Conservation (phyloP, 1,139 yeast genomes). For the Candida neerlandica region DNA sequence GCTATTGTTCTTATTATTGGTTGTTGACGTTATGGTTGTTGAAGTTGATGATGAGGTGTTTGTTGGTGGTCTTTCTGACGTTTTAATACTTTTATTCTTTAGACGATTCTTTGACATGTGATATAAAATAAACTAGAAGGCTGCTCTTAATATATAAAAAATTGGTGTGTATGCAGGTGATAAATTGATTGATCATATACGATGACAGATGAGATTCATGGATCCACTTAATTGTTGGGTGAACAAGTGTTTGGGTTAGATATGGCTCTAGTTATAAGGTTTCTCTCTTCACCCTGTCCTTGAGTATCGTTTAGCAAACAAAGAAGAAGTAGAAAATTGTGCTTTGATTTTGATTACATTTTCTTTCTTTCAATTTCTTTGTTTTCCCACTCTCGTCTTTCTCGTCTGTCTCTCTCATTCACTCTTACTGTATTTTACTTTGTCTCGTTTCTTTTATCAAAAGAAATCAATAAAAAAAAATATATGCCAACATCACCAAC, state of each 20-base stretch:
- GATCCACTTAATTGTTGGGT: no score
- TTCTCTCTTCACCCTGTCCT: no score
- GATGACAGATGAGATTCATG: no score
- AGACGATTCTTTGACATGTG: not conserved
- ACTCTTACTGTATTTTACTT: no score
- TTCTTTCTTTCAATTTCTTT: not conserved
- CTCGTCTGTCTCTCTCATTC: not conserved
- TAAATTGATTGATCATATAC: no score
- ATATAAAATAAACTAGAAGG: not conserved
- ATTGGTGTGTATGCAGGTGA: not conserved
- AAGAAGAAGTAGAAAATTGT: no score
- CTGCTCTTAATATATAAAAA: not conserved
- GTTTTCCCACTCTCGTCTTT: not conserved
- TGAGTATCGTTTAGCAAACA: no score
- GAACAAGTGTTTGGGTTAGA: no score
- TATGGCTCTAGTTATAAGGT: no score
- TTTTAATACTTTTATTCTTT: not conserved
- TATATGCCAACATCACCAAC: not conserved
- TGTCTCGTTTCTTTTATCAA: slow-evolving; percentile 2
- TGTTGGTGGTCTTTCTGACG: not conserved
- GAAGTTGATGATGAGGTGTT: not conserved
- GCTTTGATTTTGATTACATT: no score
- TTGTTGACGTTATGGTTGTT: not conserved
- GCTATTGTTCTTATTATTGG: not conserved
- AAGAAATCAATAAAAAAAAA: not conserved